Evolutionary conservation across 345 rosid genomes (phyloP).

Genomic region (Dipteronia dyeriana): DNA sequence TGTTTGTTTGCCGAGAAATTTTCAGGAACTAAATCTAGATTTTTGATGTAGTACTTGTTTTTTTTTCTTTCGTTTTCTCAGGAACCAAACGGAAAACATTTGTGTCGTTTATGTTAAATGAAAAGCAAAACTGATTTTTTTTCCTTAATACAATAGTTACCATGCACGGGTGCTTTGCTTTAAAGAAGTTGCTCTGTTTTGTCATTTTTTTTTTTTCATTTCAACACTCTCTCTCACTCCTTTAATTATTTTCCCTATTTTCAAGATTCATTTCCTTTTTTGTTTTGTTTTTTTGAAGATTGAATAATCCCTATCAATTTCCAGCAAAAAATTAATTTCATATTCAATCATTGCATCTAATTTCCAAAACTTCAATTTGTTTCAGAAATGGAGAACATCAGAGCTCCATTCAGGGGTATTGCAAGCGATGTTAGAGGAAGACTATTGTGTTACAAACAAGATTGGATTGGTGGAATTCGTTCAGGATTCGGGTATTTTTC

Average conservation of each 20-base stretch:
- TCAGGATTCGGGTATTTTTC: slow-evolving; percentile 53
- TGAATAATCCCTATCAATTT: too few species aligned
- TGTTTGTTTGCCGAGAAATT: slow-evolving; percentile 10
- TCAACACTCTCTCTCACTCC: too few species aligned
- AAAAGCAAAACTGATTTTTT: background rate
- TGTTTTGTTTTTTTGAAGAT: too few species aligned
- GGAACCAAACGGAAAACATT: background rate
- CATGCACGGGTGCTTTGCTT: background rate
- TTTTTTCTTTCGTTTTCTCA: slow-evolving; percentile 1
- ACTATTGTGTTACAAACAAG: slow-evolving; percentile 63
- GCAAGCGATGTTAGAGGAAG: slow-evolving; percentile 56
- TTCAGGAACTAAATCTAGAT: background rate
- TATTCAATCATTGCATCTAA: background rate
- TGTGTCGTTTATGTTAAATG: background rate
- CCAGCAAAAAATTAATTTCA: too few species aligned
- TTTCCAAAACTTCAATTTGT: background rate
- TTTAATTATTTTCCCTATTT: background rate
- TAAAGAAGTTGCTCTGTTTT: background rate
- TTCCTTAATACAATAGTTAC: background rate
- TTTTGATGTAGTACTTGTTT: background rate
- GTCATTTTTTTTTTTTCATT: background rate
- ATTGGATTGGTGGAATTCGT: slow-evolving; percentile 57
- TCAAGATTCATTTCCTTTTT: background rate
- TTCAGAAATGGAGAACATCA: slow-evolving; percentile 44
- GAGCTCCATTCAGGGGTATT: slow-evolving; percentile 53